A percentile compares a stretch with the other conserved stretches of the same genome.
Evolutionary conservation across 768 basidiomycete genomes (phyloP).

Genomic region (Exidia glandulosa): DNA sequence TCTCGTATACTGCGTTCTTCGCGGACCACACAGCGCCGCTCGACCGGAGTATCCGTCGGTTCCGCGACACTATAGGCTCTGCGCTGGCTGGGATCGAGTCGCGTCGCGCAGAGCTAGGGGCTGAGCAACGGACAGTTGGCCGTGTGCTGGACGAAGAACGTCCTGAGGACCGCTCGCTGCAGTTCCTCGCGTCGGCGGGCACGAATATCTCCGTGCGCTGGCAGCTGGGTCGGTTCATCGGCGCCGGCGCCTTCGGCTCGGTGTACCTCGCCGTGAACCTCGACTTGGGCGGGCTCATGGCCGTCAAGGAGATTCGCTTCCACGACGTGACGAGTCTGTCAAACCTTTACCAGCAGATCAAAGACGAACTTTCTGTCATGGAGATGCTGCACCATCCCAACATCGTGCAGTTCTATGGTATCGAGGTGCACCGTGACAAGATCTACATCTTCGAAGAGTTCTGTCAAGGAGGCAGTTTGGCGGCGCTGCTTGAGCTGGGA

Average conservation of each 20-base stretch:
- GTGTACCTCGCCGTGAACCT: slow-evolving; percentile 98
- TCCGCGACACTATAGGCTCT: slow-evolving; percentile 61
- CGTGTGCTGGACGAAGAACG: slow-evolving; percentile 91
- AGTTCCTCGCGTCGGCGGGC: slow-evolving; percentile 90
- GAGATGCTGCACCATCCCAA: slow-evolving; percentile 96
- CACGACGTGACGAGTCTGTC: slow-evolving; percentile 85
- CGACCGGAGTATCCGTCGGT: slow-evolving; percentile 56
- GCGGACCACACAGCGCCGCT: slow-evolving; percentile 7
- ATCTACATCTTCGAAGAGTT: slow-evolving; percentile 99
- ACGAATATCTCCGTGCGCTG: slow-evolving; percentile 93
- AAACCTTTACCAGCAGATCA: slow-evolving; percentile 83
- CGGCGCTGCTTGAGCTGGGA: slow-evolving; percentile 80
- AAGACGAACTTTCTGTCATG: slow-evolving; percentile 95
- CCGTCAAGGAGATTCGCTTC: slow-evolving; percentile 97
- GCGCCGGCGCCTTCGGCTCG: slow-evolving; percentile 97
- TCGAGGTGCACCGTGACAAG: slow-evolving; percentile 97
- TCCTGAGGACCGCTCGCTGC: slow-evolving; percentile 84
- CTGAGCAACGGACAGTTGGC: slow-evolving; percentile 69
- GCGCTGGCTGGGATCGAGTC: slow-evolving; percentile 57
- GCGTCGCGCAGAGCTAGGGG: slow-evolving; percentile 44
- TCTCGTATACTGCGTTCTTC: not conserved
- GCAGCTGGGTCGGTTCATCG: slow-evolving; percentile 98
- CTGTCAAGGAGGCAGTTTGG: slow-evolving; percentile 91
- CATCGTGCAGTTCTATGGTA: slow-evolving; percentile 96
- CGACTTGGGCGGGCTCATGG: slow-evolving; percentile 93